Evolutionary conservation across 1,284 basidiomycete species (phyloP).

Genomic region (Tremellales sp.): DNA sequence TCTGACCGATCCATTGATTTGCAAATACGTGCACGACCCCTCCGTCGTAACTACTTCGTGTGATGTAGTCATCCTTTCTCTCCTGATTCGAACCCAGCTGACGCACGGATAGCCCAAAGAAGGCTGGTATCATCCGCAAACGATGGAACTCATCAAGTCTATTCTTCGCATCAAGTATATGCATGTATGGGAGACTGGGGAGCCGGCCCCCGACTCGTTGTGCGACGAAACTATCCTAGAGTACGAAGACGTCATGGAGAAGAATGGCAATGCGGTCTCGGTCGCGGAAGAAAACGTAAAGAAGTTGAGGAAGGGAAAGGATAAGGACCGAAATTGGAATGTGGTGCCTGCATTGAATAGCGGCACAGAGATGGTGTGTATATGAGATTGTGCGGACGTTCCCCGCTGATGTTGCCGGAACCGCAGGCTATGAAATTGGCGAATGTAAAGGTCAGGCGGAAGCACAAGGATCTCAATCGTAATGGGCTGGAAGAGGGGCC

Average conservation of each 20-base stretch:
- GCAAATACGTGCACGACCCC: constrained; percentile 69
- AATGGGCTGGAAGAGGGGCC: no score
- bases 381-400: no score
- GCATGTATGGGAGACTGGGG: constrained; percentile 59
- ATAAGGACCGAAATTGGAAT: no score
- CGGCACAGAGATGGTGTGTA: no score
- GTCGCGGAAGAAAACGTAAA: no score
- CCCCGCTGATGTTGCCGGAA: no score
- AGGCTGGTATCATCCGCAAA: constrained; percentile 75
- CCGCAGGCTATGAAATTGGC: no score
- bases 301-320: no score
- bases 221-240: constrained; percentile 24
- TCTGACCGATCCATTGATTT: constrained; percentile 76
- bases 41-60: constrained; percentile 61
- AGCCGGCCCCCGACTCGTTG: constrained; percentile 23
- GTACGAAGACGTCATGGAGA: constrained; percentile 13
- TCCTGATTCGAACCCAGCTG: constrained; percentile 11
- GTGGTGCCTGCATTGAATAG: no score
- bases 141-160: constrained; percentile 74
- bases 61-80: constrained; percentile 53
- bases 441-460: no score
- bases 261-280: background rate
- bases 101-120: constrained; percentile 60
- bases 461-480: no score
- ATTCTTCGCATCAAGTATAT: constrained; percentile 84